A percentile compares a stretch with the other conserved stretches of the same genome.
phyloP scores from a whole-genome alignment of 345 rosid species.

The Orychophragmus violaceus region DNA sequence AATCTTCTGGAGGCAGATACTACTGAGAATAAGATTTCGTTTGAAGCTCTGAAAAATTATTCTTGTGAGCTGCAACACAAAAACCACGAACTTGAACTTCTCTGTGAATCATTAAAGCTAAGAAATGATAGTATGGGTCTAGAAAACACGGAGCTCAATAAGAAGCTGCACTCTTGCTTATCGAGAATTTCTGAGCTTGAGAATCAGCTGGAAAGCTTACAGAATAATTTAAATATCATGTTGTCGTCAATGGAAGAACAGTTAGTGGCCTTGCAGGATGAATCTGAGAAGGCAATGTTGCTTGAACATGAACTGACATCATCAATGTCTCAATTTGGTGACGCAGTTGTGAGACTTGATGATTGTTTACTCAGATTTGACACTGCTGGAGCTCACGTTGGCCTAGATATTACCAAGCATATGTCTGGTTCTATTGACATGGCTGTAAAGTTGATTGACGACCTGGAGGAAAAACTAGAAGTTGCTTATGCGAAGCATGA shows the following conservation, averaged over 20 bases:
- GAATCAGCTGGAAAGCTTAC: constrained; percentile 47
- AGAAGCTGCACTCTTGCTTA: constrained; percentile 37
- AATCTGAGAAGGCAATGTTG: constrained; percentile 40
- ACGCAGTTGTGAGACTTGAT: constrained; percentile 58
- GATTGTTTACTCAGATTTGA: constrained; percentile 30
- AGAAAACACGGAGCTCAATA: constrained; percentile 46
- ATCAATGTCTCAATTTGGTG: constrained; percentile 36
- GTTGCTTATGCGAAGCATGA: constrained; percentile 39
- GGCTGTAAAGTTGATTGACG: constrained; percentile 45
- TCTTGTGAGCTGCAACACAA: constrained; percentile 34
- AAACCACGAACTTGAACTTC: constrained; percentile 43
- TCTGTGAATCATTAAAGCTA: constrained; percentile 39
- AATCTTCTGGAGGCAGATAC: constrained; percentile 44
- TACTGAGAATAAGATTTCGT: constrained; percentile 52
- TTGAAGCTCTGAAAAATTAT: constrained; percentile 58
- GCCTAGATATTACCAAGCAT: constrained; percentile 37
- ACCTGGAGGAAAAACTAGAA: constrained; percentile 52
- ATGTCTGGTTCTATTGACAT: constrained; percentile 47
- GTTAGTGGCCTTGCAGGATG: constrained; percentile 50
- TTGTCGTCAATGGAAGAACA: constrained; percentile 37
- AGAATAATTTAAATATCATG: constrained; percentile 38
- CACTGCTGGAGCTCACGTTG: constrained; percentile 29
- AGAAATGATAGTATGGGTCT: constrained; percentile 37
- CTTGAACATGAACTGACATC: constrained; percentile 52
- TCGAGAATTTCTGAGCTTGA: constrained; percentile 47